Evolutionary conservation across 2,329 filamentous ascomycete species (phyloP), one percentile per base, ranked within the genome.

Genomic region (Mycosphaerella sp.): DNA sequence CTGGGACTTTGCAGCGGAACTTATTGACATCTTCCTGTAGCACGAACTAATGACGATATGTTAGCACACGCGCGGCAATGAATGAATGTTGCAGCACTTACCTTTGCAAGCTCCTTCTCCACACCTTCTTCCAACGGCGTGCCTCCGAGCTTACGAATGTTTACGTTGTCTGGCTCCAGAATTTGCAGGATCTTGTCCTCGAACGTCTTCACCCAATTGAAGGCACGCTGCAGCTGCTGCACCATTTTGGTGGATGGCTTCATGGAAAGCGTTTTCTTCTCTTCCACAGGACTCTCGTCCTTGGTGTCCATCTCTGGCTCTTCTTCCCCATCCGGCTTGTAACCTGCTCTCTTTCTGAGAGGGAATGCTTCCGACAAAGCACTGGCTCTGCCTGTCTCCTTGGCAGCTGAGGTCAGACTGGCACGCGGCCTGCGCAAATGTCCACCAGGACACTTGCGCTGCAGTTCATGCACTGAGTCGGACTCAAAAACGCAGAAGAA

Each of bases 401-500:
- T 92, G 5, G 90, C 89, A 26, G 89, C 79, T 10, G 82, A 86
- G 4, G 87, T 93, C 34, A 97, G 79, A 36, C 89, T 95, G 65
- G 87, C 87, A 54, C 91, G 82, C 39, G 93, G 93, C 46, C 93
- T 85, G 59, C 93, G 89, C 58, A 98, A 82, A 76, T 98, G 93
- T n/a, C 93, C 93, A 41, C 93, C 93, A 26, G 93, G 90, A 65
- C 93, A 98, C 73, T 98, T 97, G 56, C 93, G 84, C 40, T 89
- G 91, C 61, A 98, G 78, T 73, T 98, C 93, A 67, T 98, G 93
- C 21, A 97, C 85, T 0, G 92, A 97, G 71, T 98, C 93, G 67
- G 90, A 93, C 73, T 98, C 93, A 63, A 98, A 97, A 4, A 98
- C 95, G 70, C 93, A 98, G 76, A 97, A 98, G 78, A 98, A 96